phyloP scores from a whole-genome alignment of 2,329 filamentous ascomycete genomes.

The Curvularia eragrostidis region DNA sequence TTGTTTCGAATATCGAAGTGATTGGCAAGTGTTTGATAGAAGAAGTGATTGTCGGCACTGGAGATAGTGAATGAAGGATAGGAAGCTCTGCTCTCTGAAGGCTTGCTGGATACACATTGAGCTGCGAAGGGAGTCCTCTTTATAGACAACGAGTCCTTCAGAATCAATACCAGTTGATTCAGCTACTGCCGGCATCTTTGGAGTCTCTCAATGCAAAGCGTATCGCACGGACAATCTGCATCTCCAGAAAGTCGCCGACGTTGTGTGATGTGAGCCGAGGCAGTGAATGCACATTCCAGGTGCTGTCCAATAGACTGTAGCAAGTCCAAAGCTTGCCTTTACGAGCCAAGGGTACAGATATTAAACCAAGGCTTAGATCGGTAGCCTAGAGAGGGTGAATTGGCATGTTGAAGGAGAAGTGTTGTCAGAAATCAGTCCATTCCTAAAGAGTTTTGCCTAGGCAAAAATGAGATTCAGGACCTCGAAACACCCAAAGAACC shows the following conservation, averaged over 20 bases:
- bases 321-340: neutral
- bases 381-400: neutral
- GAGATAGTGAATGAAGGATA: slow-evolving; percentile 4
- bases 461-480: neutral
- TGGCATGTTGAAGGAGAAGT: neutral
- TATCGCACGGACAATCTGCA: neutral
- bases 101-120: neutral
- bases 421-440: neutral
- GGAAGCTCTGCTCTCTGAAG: slow-evolving; percentile 1
- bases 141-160: neutral
- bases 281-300: neutral
- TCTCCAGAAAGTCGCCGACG: neutral
- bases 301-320: neutral
- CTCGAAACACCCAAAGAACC: neutral
- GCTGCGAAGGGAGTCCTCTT: neutral
- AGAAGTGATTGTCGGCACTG: too few species aligned
- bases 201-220: neutral
- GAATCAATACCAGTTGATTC: neutral
- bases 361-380: neutral
- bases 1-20: neutral
- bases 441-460: neutral
- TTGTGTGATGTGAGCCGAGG: neutral
- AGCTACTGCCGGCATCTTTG: neutral
- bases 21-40: too few species aligned
- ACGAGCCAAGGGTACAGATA: neutral